Evolutionary conservation across 2,329 filamentous ascomycete species (phyloP), one percentile per base, ranked within the genome.

Genomic region (Penicillium sp.): DNA sequence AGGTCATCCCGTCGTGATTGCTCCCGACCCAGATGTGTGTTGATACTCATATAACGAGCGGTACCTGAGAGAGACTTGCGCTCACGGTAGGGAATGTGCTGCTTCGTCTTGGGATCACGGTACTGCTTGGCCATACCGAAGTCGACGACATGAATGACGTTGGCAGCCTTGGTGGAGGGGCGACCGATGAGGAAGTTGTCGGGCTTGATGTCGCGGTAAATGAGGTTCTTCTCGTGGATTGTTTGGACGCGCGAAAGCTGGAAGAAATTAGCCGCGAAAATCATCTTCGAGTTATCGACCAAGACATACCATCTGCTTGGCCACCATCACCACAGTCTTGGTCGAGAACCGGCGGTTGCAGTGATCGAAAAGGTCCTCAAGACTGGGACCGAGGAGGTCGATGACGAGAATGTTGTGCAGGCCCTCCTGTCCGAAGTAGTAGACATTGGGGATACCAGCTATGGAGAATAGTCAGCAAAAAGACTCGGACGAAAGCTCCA

Each of bases 91-190:
- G 93, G 90, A 59, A 97, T 97, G 73, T 98, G 93, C 71, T 97
- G 93, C 74, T 97, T 97, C 29, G 93, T 95, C 78, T 97, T 97
- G 46, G 93, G 93, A 62, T 98, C 93, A 60, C 93, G 86, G 72
- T 97, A 98, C 70, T 97, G 93, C 77, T 98, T 98, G 54, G 93
- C 93, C 93, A 98, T 97, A 63, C 93, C 93, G 64, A 98, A 98
- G 71, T 98, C 93, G 62, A 98, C 90, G 29, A 97, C 93, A 66
- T 98, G 91, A 58, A 98, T 96, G 46, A 97, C 89, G 69, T 96
- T 97, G 63, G 90, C 87, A n/a, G 87, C 81, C 74, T 97, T 97
- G 51, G 89, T 90, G 61, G 84, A 85, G 0, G 89, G 89, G 40
- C 91, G 84, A 44, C 93, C 93, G 62, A 97, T 96, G 54, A 98